A percentile compares a stretch with the other conserved stretches of the same genome.
phyloP scores from a whole-genome alignment of 306 rosid species.

The Cicer judaicum region DNA sequence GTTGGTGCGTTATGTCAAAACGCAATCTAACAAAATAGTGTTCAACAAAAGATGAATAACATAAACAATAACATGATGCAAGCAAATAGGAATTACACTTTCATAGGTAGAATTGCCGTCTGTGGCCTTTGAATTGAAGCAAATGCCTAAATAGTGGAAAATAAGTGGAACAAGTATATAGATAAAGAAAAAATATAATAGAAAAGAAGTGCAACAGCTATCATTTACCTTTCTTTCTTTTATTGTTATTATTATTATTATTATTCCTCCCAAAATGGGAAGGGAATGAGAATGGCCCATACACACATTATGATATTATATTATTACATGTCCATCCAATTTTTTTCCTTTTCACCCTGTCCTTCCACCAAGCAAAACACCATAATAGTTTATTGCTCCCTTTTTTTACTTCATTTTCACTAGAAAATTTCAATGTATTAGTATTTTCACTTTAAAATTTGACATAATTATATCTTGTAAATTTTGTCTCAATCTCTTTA shows the following conservation, averaged over 20 bases:
- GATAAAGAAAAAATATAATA: not conserved
- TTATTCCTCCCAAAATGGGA: constrained; percentile 11
- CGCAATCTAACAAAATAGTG: constrained; percentile 11
- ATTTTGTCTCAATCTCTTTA: not conserved
- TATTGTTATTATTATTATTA: not conserved
- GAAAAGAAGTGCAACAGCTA: constrained; percentile 17
- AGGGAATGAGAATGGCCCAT: constrained; percentile 7
- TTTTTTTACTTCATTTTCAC: not conserved
- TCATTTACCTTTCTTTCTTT: not conserved
- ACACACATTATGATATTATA: not conserved
- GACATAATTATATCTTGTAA: constrained; percentile 2
- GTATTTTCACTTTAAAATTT: not conserved
- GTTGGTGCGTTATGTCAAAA: not conserved
- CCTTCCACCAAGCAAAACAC: constrained; percentile 16
- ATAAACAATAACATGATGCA: constrained; percentile 9
- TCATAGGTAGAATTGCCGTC: not conserved
- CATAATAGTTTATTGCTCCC: not conserved
- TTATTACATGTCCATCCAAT: not conserved
- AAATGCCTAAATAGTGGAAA: not conserved
- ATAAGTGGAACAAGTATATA: too few relatives aligned
- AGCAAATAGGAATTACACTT: not conserved
- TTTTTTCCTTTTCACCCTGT: constrained; percentile 2
- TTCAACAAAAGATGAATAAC: not conserved
- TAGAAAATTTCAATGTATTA: not conserved
- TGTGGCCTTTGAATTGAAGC: not conserved